Base-by-base conservation (phyloP, 1,284 basidiomycete genomes). In the Austroboletus olivaceoglutinosus region DNA sequence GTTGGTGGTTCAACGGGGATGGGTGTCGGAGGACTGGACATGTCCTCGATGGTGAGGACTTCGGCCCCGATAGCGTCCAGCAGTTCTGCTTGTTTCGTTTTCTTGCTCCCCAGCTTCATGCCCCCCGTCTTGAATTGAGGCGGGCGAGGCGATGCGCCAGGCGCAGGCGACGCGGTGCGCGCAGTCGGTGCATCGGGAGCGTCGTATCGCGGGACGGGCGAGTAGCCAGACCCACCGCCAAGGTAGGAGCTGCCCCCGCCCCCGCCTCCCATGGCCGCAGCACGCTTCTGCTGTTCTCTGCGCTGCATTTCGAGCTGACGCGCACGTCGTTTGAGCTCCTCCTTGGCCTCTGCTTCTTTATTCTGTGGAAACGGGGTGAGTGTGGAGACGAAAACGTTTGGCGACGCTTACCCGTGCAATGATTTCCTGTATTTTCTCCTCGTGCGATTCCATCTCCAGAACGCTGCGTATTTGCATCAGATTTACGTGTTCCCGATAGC, bases 371-470 rank as follows among this genome's bases (percentile, higher is more conserved):
- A 5, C 1, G 29, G 16, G 39, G 15, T n/a, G 5, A 34, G 33
- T 15, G n/a, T 15, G 9, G 9, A 34, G n/a, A 34, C 15, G 15
- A n/a, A 9, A 13, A n/a, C 34, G n/a, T 18, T 36, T 27, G 41
- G 27, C 6, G 43, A 30, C 21, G 73, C 85, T 53, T 64, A 93
- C 91, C 69, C 90, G 80, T 19, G 94, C 91, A 61, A 99, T 99
- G 70, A 99, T 99, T 64, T 99, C 97, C 69, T 99, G 95, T 57
- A 99, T 98, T 77, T 98, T 98, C 75, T 99, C 97, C 71, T 99
- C 97, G 73, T 99, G 97, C 72, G 89, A 93, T 76, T 99, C 97
- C 88, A 98, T 98, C 77, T 98, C 97, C 59, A 99, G 74, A 36
- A 97, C 86, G 63, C 81, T 96, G 60, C 92, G 78, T 41, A 99